phyloP scores from a whole-genome alignment of 2,329 filamentous ascomycete genomes.

The Metarhizium brunneum region DNA sequence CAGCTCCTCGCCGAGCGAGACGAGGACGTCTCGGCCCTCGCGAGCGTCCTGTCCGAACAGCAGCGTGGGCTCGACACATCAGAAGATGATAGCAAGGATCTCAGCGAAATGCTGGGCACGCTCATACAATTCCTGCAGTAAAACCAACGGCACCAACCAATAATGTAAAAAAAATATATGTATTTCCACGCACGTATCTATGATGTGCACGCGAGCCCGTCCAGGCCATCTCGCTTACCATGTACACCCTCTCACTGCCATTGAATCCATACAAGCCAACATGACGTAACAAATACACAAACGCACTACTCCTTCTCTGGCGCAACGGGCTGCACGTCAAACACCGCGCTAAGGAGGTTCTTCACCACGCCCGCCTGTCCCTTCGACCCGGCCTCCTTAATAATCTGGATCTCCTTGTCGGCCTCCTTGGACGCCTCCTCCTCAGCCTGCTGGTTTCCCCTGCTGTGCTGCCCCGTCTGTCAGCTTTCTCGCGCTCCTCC shows the following conservation, averaged over 20 bases:
- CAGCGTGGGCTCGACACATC: conserved; percentile 42
- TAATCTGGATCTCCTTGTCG: conserved; percentile 72
- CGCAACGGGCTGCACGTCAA: conserved; percentile 66
- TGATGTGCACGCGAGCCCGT: neutral
- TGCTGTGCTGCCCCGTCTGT: conserved; percentile 59
- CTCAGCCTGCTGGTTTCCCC: conserved; percentile 75
- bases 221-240: neutral
- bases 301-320: conserved; percentile 21
- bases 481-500: neutral
- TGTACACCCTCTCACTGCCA: neutral
- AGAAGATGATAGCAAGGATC: conserved; percentile 50
- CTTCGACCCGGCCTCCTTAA: conserved; percentile 71
- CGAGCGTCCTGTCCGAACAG: conserved; percentile 56
- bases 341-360: conserved; percentile 76
- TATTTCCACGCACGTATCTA: neutral
- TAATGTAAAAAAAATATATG: neutral
- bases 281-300: neutral
- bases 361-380: conserved; percentile 71
- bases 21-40: conserved; percentile 54
- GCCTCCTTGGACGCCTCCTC: conserved; percentile 70
- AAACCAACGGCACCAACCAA: neutral
- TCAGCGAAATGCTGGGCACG: conserved; percentile 44
- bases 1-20: conserved; percentile 58
- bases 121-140: conserved; percentile 39
- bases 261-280: neutral